phyloP scores from a whole-genome alignment of 768 basidiomycete genomes.

The Mycena galericulata region DNA sequence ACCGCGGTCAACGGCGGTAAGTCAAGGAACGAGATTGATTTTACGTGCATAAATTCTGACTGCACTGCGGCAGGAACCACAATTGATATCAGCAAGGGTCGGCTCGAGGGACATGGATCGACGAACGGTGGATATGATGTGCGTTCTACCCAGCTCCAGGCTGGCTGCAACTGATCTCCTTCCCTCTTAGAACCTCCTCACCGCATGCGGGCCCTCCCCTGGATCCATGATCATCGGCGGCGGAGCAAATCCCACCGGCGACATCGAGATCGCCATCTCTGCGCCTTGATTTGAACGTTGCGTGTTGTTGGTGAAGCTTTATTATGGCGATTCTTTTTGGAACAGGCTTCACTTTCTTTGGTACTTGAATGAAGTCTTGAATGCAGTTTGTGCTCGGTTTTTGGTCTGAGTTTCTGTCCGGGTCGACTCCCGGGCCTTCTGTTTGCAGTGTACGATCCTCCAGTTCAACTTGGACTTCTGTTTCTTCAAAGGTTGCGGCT shows the following conservation, averaged over 20 bases:
- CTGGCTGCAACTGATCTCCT: background rate
- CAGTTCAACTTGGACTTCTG: too few species aligned
- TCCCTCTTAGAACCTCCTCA: constrained; percentile 34
- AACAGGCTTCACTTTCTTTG: background rate
- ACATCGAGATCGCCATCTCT: constrained; percentile 36
- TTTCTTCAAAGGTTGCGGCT: too few species aligned
- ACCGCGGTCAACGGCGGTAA: constrained; percentile 38
- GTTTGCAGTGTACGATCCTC: too few species aligned
- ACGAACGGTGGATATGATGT: constrained; percentile 39
- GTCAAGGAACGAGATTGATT: background rate
- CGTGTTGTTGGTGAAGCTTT: background rate
- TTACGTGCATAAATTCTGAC: background rate
- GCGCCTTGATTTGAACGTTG: constrained; percentile 21
- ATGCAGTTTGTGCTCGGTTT: too few species aligned
- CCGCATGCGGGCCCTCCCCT: constrained; percentile 37
- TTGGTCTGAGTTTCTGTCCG: too few species aligned
- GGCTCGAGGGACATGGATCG: constrained; percentile 38
- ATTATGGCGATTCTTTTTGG: constrained; percentile 2
- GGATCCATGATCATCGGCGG: constrained; percentile 39
- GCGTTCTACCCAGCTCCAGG: background rate
- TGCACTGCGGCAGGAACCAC: constrained; percentile 27
- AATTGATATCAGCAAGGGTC: constrained; percentile 39
- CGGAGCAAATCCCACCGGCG: constrained; percentile 24
- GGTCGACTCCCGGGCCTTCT: too few species aligned
- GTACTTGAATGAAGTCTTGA: too few species aligned